Percentiles rank a stretch among this genome's conserved stretches.
phyloP scores from a whole-genome alignment of 371 early-diverging fungal species.

The Basidiobolus meristosporus region DNA sequence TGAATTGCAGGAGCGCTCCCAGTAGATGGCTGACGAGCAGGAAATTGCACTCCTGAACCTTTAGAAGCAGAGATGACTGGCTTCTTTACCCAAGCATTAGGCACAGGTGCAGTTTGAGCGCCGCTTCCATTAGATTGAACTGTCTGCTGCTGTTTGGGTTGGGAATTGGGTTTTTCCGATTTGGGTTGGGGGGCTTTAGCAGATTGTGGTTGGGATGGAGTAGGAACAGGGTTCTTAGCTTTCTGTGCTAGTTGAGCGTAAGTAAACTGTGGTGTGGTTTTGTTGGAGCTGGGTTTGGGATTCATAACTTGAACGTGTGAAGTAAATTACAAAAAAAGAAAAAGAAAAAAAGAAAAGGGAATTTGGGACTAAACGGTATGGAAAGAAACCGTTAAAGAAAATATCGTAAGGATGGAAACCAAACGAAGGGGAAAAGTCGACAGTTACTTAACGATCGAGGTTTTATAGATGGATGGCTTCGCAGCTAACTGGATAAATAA shows the following conservation, averaged over 20 bases:
- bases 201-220: background rate
- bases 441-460: too few species aligned
- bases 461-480: too few species aligned
- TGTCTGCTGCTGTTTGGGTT: background rate
- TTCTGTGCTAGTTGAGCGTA: background rate
- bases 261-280: background rate
- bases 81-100: background rate
- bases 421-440: too few species aligned
- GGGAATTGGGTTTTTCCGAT: background rate
- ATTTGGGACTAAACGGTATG: too few species aligned
- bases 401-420: too few species aligned
- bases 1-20: background rate
- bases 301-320: too few species aligned
- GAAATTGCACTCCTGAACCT: background rate
- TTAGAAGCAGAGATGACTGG: background rate
- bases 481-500: too few species aligned
- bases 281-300: too few species aligned
- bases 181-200: background rate
- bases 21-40: background rate
- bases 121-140: background rate
- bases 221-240: background rate
- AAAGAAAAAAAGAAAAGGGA: too few species aligned
- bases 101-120: background rate
- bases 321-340: too few species aligned
- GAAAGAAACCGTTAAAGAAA: too few species aligned